A percentile compares a stretch with the other conserved stretches of the same genome.
Conservation (phyloP, 768 basidiomycete species). For the Krasilnikovozyma curviuscula region DNA sequence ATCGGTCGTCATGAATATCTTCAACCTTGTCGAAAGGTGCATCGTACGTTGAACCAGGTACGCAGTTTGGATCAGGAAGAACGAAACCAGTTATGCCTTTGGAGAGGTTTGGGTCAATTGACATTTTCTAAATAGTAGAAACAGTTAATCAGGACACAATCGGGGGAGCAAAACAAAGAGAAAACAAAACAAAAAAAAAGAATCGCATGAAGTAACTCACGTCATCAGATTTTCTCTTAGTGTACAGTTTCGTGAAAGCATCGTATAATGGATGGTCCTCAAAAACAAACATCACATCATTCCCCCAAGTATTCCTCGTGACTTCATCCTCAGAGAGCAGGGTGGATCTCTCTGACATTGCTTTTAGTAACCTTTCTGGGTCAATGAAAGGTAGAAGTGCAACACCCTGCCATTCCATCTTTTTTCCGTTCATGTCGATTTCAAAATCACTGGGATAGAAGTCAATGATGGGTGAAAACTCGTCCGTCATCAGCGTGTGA, state of each 20-base stretch:
- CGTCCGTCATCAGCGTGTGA: slow-evolving; percentile 68
- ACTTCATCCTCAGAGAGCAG: slow-evolving; percentile 59
- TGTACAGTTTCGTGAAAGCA: slow-evolving; percentile 71
- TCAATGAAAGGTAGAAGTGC: slow-evolving; percentile 93
- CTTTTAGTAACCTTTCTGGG: slow-evolving; percentile 55
- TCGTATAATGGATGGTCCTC: slow-evolving; percentile 74
- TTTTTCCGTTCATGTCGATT: slow-evolving; percentile 99
- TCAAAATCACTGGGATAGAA: slow-evolving; percentile 85
- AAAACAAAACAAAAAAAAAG: neutral
- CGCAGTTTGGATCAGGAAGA: slow-evolving; percentile 63
- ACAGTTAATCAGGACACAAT: neutral
- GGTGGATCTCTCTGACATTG: slow-evolving; percentile 44
- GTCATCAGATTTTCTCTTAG: slow-evolving; percentile 61
- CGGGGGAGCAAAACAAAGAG: neutral
- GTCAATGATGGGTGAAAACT: slow-evolving; percentile 79
- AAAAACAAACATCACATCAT: slow-evolving; percentile 59
- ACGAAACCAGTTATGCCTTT: slow-evolving; percentile 63
- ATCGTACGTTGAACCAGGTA: slow-evolving; percentile 80
- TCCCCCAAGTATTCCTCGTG: slow-evolving; percentile 68
- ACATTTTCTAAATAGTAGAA: slow-evolving; percentile 40
- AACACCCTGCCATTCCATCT: slow-evolving; percentile 98
- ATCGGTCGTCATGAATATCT: slow-evolving; percentile 71
- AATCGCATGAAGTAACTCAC: slow-evolving; percentile 31
- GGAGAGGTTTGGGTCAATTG: slow-evolving; percentile 47
- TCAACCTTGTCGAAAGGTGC: slow-evolving; percentile 42